Base-by-base conservation (phyloP, 192 early-diverging fungal species). In the Tieghemiomyces parasiticus region DNA sequence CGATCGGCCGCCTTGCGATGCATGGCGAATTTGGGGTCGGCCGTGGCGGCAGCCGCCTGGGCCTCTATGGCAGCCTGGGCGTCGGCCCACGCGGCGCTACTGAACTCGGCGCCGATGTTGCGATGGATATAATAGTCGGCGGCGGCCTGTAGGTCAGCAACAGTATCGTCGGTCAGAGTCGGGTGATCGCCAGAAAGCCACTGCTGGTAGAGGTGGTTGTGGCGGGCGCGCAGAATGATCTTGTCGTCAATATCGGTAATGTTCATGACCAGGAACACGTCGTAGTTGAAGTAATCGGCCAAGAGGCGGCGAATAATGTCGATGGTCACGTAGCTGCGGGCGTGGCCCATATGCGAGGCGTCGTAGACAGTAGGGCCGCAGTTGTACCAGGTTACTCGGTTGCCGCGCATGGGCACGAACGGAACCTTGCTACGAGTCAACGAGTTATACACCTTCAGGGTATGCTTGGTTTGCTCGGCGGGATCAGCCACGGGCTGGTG, bases 241-340 rank as follows among this genome's bases (percentile, higher is more conserved):
- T 99, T 99, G 67, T 99, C 95, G 67, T 99, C 95, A 66, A 99
- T 90, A 65, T 99, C 95, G 31, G 95, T 99, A 48, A 99, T 85
- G 68, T 99, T 99, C 80, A 95, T 91, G 26, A 99, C 92, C 70
- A 89, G 86, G 44, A 81, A 73, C 46, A 99, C 86, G 58, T 99
- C 85, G 71, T 95, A 99, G 55, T 80, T 79, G 66, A 99, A 91
- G 71, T 95, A 97, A 61, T 97, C 93, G 64, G 89, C 84, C 68
- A 99, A 70, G 51, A 99, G 85, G 48, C 94, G 83, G 30, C 94
- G 85, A 46, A 96, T 74, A 58, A 95, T 92, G 73, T 99, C 96
- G 62, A 90, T 83, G 6, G 90, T 78, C 46, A 97, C 79, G 67
- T 97, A 99, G 67, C 80, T 86, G 71, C 91, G 80, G 4, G 95